Percentiles rank a stretch among this genome's conserved stretches.
Evolutionary conservation across 331 rosid genomes (phyloP).

Genomic region (Malus hybrid): DNA sequence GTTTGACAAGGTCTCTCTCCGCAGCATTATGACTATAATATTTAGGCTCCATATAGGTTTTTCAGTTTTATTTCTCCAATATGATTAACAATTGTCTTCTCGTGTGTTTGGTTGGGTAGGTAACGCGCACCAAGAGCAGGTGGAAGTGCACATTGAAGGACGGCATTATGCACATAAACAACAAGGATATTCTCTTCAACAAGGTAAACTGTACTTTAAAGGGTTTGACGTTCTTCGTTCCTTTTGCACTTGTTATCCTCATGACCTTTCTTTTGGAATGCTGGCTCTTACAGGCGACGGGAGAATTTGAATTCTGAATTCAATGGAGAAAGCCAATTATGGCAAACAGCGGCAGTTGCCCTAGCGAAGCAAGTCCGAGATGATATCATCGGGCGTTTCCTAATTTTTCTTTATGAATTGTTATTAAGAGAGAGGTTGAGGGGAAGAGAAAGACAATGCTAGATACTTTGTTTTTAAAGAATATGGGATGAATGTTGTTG

Average conservation of each 20-base stretch:
- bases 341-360: constrained; percentile 21
- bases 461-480: constrained; percentile 22
- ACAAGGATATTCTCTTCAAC: constrained; percentile 92
- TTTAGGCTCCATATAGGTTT: not conserved
- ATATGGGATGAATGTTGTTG: constrained; percentile 39
- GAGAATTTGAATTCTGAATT: constrained; percentile 94
- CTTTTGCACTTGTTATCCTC: not conserved
- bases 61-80: not conserved
- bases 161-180: constrained; percentile 93
- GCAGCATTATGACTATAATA: not conserved
- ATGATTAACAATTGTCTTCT: not conserved
- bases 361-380: constrained; percentile 25
- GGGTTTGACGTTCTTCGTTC: not conserved
- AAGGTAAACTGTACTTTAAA: constrained; percentile 42
- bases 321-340: constrained; percentile 19
- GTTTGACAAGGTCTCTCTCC: constrained; percentile 72
- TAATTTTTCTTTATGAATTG: constrained; percentile 40
- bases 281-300: constrained; percentile 58
- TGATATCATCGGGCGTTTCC: constrained; percentile 32
- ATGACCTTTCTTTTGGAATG: not conserved
- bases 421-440: constrained; percentile 44
- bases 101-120: constrained; percentile 36
- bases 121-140: constrained; percentile 95
- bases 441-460: constrained; percentile 42
- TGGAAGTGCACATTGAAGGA: constrained; percentile 98